These are phyloP conservation scores for Alnus rubra DNA, from an alignment of 306 rosid species.

Conservation along the genomic window DNA sequence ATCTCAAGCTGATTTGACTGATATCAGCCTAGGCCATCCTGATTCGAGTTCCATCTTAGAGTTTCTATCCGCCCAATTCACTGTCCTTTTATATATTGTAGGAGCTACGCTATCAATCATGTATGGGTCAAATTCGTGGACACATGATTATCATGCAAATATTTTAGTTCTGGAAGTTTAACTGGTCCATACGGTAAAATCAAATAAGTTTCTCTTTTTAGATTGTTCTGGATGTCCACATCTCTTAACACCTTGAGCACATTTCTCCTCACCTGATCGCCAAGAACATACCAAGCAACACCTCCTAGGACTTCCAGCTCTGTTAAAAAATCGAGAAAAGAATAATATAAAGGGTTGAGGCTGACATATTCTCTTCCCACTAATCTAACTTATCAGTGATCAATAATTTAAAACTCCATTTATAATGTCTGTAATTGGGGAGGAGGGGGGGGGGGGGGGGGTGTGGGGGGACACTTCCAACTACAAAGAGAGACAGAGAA, in stretches of 20 bases:
- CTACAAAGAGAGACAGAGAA: too few relatives aligned
- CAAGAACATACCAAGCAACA: slow-evolving; percentile 16
- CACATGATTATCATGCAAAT: too few relatives aligned
- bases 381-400: too few relatives aligned
- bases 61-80: background rate
- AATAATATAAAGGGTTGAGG: background rate
- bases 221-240: background rate
- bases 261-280: background rate
- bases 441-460: too few relatives aligned
- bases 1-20: slow-evolving; percentile 3
- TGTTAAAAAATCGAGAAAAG: slow-evolving; percentile 17
- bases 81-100: background rate
- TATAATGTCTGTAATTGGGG: too few relatives aligned
- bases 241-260: too few relatives aligned
- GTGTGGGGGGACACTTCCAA: too few relatives aligned
- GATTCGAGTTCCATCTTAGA: background rate
- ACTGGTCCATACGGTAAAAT: background rate
- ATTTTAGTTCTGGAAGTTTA: too few relatives aligned
- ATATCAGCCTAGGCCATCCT: background rate
- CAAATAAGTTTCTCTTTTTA: slow-evolving; percentile 11
- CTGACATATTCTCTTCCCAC: too few relatives aligned
- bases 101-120: background rate
- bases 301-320: slow-evolving; percentile 26
- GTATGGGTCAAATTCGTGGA: background rate
- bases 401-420: too few relatives aligned